Evolutionary conservation across 2,329 filamentous ascomycete genomes (phyloP).

Genomic region (Blastomyces silverae): DNA sequence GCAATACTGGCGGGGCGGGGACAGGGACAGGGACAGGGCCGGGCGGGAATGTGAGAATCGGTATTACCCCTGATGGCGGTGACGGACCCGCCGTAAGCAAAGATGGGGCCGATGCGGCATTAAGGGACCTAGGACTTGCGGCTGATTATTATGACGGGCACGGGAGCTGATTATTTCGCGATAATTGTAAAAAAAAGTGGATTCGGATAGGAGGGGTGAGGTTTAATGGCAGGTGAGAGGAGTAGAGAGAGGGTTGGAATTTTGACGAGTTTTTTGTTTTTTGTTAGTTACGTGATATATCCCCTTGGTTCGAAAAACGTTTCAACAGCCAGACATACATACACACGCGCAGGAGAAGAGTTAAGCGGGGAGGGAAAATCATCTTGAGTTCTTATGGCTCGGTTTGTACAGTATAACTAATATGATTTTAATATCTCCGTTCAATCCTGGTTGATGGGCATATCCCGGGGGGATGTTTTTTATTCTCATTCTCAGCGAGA

Average conservation of each 20-base stretch:
- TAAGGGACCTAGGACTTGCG: not conserved
- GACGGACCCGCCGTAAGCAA: not conserved
- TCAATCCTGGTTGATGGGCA: too few species aligned
- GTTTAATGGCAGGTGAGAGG: conserved; percentile 17
- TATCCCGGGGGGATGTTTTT: too few species aligned
- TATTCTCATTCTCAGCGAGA: too few species aligned
- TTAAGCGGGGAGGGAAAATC: not conserved
- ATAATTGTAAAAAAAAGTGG: conserved; percentile 7
- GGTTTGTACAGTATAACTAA: not conserved
- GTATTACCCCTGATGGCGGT: not conserved
- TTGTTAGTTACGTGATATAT: too few species aligned
- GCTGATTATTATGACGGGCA: not conserved
- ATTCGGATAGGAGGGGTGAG: conserved; percentile 22
- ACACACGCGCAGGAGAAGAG: not conserved
- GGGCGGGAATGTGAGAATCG: not conserved
- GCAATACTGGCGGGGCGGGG: conserved; percentile 3
- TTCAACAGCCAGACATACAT: not conserved
- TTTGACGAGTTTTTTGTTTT: not conserved
- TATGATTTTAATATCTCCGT: too few species aligned
- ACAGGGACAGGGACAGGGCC: too few species aligned
- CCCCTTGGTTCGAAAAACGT: not conserved
- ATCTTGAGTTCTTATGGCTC: not conserved
- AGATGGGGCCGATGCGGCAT: not conserved
- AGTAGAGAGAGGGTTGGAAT: not conserved
- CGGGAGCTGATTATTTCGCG: not conserved